Base-by-base conservation (phyloP, 371 early-diverging fungal species). In the Mucor velutinosus region DNA sequence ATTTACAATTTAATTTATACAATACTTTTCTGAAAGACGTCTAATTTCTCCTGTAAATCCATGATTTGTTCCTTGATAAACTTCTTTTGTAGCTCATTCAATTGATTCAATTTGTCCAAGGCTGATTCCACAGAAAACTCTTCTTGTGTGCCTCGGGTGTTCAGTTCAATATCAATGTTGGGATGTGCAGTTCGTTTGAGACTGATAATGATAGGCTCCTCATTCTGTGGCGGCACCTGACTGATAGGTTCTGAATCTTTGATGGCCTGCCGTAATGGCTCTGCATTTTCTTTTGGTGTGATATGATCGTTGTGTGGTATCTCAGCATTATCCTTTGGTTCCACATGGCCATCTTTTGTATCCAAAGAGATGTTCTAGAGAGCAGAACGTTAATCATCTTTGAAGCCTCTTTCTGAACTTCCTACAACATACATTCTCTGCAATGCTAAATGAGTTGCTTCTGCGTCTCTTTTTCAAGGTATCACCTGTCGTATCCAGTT, bases 41-140 rank as follows among this genome's bases (percentile, higher is more conserved):
- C 73, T 8, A 78, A 58, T 33, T 78, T 58, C 19, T 66, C 41
- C 27, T 75, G 73, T 11, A 78, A 65, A 55, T 70, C 67, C 25
- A 69, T 29, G 6, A 78, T 69, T 47, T 78, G 78, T 10, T 59
- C 57, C 17, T 41, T 37, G 10, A 78, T 17, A 2, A 67, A 60
- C 10, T 11, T 25, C 12, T 64, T 66, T 58, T 78, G 76, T 2
- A 7, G 19, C 8, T 61, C 17, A 41, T 55, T 66, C 30, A 76
- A 56, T 19, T 67, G 64, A 37, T 65, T 47, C 17, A 73, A 35
- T 3, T 32, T 65, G 21, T 74, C 41, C 23, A 19, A 32, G 29
- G 71, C 19, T 62, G 74, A 56, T 53, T 67, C 43, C 2, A 75
- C 15, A 7, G 30, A 25, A 37, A 74, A 75, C 5, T 63, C 45